Base-by-base conservation (phyloP, 768 basidiomycete species). In the Lactarius sp. region DNA sequence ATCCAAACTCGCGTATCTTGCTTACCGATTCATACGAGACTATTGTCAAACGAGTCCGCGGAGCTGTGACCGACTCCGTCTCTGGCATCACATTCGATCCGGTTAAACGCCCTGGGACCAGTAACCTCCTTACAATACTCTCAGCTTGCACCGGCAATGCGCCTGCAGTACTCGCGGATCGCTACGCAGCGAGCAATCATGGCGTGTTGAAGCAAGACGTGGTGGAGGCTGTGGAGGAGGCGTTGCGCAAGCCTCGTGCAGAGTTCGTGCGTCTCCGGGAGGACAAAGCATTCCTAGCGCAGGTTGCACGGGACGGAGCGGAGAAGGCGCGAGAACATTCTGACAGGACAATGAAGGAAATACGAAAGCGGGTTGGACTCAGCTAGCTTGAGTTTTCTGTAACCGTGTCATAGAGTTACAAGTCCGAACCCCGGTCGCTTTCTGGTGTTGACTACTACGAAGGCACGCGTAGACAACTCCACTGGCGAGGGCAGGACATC, bases 61-160 rank as follows among this genome's bases (percentile, higher is more conserved):
- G 79, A 6, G 90, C 95, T 1, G 88, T 94, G 1, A 98, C 95
- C 0, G 96, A 98, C 73, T 90, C 92, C 0, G 81, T 81, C 12
- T 73, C 73, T 0, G 85, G 85, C 3, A 84, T 97, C 49, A 86
- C 88, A 0, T 98, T 86, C 68, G 92, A 97, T 71, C 92, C 94
- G 0, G 74, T 75, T 1, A 71, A 73, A n/a, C 85, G 94, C 8
- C 92, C 94, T 0, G 96, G 94, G 4, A 82, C 89, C 1, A 83
- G 90, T 1, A 97, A 95, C 69, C 77, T 97, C 0, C 77, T 97
- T 6, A 78, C 80, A 0, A 94, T 97, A 52, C 81, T 94, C 13
- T 85, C 86, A 2, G 88, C 91, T 1, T 94, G 90, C 69, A 80
- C 80, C 0, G 76, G 77, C 49, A 78, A 79, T 52, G 73, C 81